Conservation (phyloP, 1,284 basidiomycete species). For the Tranzscheliella williamsii region DNA sequence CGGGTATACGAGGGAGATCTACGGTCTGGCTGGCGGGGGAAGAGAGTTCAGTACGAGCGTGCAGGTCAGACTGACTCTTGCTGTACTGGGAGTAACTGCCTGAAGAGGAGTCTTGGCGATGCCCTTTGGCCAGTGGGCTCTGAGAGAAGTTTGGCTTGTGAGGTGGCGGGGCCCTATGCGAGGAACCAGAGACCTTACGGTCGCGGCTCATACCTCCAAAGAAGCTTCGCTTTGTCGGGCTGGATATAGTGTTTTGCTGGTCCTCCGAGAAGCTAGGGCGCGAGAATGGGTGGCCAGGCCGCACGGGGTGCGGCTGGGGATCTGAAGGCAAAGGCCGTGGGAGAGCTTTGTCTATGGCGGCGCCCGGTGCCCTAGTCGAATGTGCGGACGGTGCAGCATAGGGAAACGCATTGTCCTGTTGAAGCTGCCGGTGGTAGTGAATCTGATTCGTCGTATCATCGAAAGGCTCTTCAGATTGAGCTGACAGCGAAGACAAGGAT, state of each 20-base stretch:
- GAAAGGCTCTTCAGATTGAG: slow-evolving; percentile 24
- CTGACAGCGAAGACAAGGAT: slow-evolving; percentile 34
- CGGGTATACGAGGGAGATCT: slow-evolving; percentile 34
- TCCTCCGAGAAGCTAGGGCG: slow-evolving; percentile 36
- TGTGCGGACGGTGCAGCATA: slow-evolving; percentile 15
- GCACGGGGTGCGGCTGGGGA: background rate
- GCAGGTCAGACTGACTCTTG: slow-evolving; percentile 45
- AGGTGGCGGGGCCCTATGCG: slow-evolving; percentile 3
- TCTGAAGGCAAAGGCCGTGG: background rate
- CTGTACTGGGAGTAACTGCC: slow-evolving; percentile 35
- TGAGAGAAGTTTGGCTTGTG: slow-evolving; percentile 24
- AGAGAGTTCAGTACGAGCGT: slow-evolving; percentile 25
- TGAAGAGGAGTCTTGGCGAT: slow-evolving; percentile 9
- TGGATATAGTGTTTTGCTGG: slow-evolving; percentile 10
- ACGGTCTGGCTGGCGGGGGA: slow-evolving; percentile 13
- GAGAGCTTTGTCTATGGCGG: background rate
- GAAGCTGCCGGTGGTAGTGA: slow-evolving; percentile 37
- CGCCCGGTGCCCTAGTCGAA: slow-evolving; percentile 3
- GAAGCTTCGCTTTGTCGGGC: slow-evolving; percentile 47
- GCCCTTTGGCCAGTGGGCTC: slow-evolving; percentile 30
- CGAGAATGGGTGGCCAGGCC: slow-evolving; percentile 2
- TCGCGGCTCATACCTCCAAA: slow-evolving; percentile 44
- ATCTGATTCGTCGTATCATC: slow-evolving; percentile 32
- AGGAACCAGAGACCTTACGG: slow-evolving; percentile 35
- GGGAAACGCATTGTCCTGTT: slow-evolving; percentile 21